These are phyloP conservation scores for Grigorovia transvaalensis DNA, from an alignment of 805 yeast genomes.

Conservation along the genomic window DNA sequence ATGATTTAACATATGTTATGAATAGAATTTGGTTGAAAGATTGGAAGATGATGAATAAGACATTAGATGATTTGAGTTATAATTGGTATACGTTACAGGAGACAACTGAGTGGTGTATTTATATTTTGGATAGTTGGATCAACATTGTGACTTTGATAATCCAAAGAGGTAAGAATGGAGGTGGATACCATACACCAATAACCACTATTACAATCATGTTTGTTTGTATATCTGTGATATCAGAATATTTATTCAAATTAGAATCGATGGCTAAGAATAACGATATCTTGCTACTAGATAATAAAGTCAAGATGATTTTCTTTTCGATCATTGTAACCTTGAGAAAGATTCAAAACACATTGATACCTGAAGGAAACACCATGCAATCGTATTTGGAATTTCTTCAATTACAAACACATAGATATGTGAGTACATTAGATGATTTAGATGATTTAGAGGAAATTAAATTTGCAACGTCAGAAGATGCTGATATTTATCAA, in stretches of 20 bases:
- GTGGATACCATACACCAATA: slow-evolving; percentile 59
- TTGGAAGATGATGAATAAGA: slow-evolving; percentile 55
- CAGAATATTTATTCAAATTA: slow-evolving; percentile 47
- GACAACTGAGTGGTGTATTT: slow-evolving; percentile 46
- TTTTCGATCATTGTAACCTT: slow-evolving; percentile 50
- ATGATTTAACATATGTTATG: slow-evolving; percentile 52
- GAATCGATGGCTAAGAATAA: slow-evolving; percentile 34
- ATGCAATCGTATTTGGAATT: slow-evolving; percentile 48
- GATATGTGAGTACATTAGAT: slow-evolving; percentile 15
- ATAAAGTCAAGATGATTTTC: slow-evolving; percentile 52
- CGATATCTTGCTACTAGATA: slow-evolving; percentile 28
- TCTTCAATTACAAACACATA: slow-evolving; percentile 41
- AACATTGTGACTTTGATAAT: slow-evolving; percentile 47
- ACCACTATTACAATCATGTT: slow-evolving; percentile 65
- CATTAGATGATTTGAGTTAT: slow-evolving; percentile 35
- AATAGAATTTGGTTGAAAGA: slow-evolving; percentile 52
- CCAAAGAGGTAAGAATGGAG: slow-evolving; percentile 42
- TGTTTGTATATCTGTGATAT: slow-evolving; percentile 43
- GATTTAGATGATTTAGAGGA: slow-evolving; percentile 47
- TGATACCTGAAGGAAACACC: slow-evolving; percentile 40
- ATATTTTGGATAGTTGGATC: slow-evolving; percentile 59
- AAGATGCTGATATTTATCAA: slow-evolving; percentile 32
- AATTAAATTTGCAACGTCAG: slow-evolving; percentile 10
- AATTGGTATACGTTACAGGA: slow-evolving; percentile 60
- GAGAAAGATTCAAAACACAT: slow-evolving; percentile 47